Base-by-base conservation (phyloP, 768 basidiomycete genomes). In the Suillus subalutaceus region DNA sequence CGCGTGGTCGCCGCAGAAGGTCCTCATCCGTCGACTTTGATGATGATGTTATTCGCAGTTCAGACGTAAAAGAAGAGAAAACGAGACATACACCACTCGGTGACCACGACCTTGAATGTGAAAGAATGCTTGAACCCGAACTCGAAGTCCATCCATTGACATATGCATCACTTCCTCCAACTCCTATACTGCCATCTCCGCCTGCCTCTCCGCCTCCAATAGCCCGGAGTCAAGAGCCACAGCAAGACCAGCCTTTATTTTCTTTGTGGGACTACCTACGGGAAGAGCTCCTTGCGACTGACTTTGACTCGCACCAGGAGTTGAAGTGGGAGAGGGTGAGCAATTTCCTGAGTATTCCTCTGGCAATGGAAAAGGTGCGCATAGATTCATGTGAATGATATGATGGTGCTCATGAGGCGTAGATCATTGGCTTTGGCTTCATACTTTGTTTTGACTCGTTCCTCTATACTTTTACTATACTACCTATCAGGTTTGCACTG, bases 381-480 rank as follows among this genome's bases (percentile, higher is more conserved):
- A 48, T 9, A 8, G 32, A 20, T 18, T 40, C 48, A 18, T 44
- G 20, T 46, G 40, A 32, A 35, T n/a, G 20, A 18, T 6, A 53
- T 56, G 63, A 37, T 37, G 46, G 66, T 71, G 40, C 72, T 67
- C 20, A 20, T 6, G 46, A 30, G 20, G 16, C 10, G 2, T 69
- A 97, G 96, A 93, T 96, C 23, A 90, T 97, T 62, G 83, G 90
- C 30, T 97, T 99, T 76, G 97, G 97, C 43, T 92, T 93, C 70
- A 81, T 97, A 35, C 85, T 99, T 44, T 99, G 97, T 77, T 84
- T 99, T 61, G 97, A 99, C 76, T 95, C 96, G 2, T 98, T 99
- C 79, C 86, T 99, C 1, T 97, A 99, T 78, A 96, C 94, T 0
- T 98, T 99, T 81, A 99, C 97, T 20, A 93, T 99, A 71, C 88